Percentiles rank a stretch among this genome's conserved stretches.
Evolutionary conservation across 192 early-diverging fungal genomes (phyloP).

Genomic region (Helicostylum pulchrum): DNA sequence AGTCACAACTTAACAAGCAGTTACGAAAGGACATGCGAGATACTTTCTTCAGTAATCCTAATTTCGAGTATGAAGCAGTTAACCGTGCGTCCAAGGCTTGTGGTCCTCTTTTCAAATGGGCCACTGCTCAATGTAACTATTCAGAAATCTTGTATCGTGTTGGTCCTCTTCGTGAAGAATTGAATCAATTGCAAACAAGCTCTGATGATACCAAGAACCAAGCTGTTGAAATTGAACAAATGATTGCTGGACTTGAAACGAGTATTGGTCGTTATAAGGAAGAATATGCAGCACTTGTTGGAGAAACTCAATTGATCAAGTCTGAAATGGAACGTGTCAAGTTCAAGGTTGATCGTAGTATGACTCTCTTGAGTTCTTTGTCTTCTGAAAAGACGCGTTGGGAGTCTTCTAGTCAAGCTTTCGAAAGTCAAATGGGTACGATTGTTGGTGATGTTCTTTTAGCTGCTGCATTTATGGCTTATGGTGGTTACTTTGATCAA

Average conservation of each 20-base stretch:
- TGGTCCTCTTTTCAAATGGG: slow-evolving; percentile 98
- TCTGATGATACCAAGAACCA: slow-evolving; percentile 71
- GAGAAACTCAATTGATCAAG: slow-evolving; percentile 87
- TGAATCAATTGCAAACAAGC: slow-evolving; percentile 72
- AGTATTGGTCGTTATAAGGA: slow-evolving; percentile 93
- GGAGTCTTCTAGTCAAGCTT: slow-evolving; percentile 84
- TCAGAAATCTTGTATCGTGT: slow-evolving; percentile 91
- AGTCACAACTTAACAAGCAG: slow-evolving; percentile 66
- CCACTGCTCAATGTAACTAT: slow-evolving; percentile 92
- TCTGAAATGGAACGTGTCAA: slow-evolving; percentile 91
- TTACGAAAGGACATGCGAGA: slow-evolving; percentile 80
- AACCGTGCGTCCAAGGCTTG: slow-evolving; percentile 97
- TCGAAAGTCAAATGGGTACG: slow-evolving; percentile 95
- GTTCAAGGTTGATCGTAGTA: slow-evolving; percentile 87
- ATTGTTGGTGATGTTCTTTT: slow-evolving; percentile 96
- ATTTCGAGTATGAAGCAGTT: slow-evolving; percentile 93
- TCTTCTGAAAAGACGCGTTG: slow-evolving; percentile 92
- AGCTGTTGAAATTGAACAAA: slow-evolving; percentile 70
- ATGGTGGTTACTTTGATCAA: slow-evolving; percentile 98
- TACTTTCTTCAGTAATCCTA: slow-evolving; percentile 78
- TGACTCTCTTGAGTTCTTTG: slow-evolving; percentile 82
- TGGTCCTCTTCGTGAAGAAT: slow-evolving; percentile 93
- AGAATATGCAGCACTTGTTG: slow-evolving; percentile 96
- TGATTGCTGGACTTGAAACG: slow-evolving; percentile 80
- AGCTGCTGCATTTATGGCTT: slow-evolving; percentile 91